phyloP scores from a whole-genome alignment of 495 filamentous ascomycete genomes.

The Penicillium lagena region DNA sequence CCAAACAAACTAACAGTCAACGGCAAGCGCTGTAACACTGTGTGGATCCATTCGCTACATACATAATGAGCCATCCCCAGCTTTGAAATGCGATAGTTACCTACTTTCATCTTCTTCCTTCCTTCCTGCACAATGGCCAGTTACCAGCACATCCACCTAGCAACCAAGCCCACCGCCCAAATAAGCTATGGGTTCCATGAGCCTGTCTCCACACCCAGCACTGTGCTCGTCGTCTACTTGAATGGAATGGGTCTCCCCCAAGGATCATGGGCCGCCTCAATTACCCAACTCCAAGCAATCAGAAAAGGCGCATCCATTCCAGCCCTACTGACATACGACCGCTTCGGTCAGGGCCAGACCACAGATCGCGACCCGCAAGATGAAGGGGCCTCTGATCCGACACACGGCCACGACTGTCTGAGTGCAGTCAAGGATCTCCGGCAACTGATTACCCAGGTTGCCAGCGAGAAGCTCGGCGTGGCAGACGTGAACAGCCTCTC shows the following conservation, averaged over 20 bases:
- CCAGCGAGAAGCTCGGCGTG: constrained; percentile 8
- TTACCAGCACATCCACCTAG: constrained; percentile 10
- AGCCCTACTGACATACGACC: constrained; percentile 55
- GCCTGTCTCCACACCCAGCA: constrained; percentile 8
- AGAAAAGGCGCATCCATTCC: constrained; percentile 23
- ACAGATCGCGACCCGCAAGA: constrained; percentile 48
- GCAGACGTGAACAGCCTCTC: constrained; percentile 7
- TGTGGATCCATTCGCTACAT: too few species aligned
- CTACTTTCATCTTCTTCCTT: too few species aligned
- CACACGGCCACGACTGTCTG: constrained; percentile 46
- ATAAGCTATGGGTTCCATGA: constrained; percentile 19
- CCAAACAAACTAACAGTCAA: too few species aligned
- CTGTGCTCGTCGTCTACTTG: constrained; percentile 50
- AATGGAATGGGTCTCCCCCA: constrained; percentile 54
- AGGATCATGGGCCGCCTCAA: constrained; percentile 39
- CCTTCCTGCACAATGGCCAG: constrained; percentile 6
- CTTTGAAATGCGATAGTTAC: too few species aligned
- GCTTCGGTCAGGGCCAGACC: constrained; percentile 56
- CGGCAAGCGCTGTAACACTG: too few species aligned
- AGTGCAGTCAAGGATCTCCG: constrained; percentile 45
- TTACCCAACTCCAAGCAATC: constrained; percentile 32
- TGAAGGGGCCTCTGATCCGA: constrained; percentile 22
- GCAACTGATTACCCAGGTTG: constrained; percentile 39
- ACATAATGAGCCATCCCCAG: too few species aligned
- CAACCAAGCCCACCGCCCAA: constrained; percentile 21